Percentiles rank a stretch among this genome's conserved stretches.
Evolutionary conservation across 345 rosid genomes (phyloP).

Genomic region (Xanthoceras sorbifolium): DNA sequence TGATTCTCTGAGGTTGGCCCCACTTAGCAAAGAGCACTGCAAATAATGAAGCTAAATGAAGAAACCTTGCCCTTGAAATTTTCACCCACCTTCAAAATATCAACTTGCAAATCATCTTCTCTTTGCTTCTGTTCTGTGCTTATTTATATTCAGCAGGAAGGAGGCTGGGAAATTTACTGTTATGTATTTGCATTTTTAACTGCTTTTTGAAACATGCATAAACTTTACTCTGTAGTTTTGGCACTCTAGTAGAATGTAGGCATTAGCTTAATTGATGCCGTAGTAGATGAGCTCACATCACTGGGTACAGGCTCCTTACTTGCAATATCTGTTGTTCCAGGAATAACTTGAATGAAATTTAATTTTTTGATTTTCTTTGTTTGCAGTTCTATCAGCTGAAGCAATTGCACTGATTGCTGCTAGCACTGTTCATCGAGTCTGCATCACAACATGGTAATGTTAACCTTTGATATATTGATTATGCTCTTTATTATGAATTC

Average conservation of each 20-base stretch:
- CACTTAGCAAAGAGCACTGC: background rate
- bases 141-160: background rate
- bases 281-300: background rate
- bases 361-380: constrained; percentile 1
- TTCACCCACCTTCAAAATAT: background rate
- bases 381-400: constrained; percentile 72
- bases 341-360: constrained; percentile 1
- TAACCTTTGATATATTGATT: background rate
- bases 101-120: background rate
- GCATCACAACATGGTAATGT: constrained; percentile 83
- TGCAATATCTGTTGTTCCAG: constrained; percentile 8
- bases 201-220: background rate
- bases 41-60: background rate
- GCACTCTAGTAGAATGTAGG: background rate
- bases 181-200: background rate
- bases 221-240: background rate
- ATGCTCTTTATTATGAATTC: background rate
- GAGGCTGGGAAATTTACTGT: background rate
- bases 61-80: background rate
- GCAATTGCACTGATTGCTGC: constrained; percentile 70
- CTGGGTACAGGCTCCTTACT: background rate
- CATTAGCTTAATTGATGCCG: background rate
- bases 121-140: background rate
- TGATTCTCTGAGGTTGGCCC: background rate
- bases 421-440: constrained; percentile 73